Conservation (phyloP, 805 yeast genomes). For the Ascoidea asiatica region DNA sequence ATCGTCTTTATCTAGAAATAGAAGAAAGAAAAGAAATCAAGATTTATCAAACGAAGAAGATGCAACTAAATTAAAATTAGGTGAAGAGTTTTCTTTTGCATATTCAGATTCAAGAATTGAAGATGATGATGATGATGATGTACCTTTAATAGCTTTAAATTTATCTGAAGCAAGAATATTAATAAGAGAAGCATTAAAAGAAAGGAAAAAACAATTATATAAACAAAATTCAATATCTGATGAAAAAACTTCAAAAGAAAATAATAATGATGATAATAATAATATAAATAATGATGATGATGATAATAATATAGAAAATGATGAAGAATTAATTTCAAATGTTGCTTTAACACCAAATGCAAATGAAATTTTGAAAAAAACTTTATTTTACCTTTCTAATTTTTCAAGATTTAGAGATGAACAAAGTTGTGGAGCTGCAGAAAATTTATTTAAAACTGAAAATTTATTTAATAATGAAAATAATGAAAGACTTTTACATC, state of each 20-base stretch:
- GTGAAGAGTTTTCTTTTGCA: slow-evolving; percentile 85
- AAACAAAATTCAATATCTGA: slow-evolving; percentile 23
- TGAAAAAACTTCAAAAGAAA: slow-evolving; percentile 21
- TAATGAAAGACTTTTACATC: slow-evolving; percentile 40
- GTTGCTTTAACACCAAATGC: slow-evolving; percentile 57
- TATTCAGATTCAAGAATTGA: no score
- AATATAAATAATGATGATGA: slow-evolving; percentile 17
- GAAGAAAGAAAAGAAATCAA: slow-evolving; percentile 54
- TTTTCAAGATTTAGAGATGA: slow-evolving; percentile 88
- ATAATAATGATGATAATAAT: slow-evolving; percentile 19
- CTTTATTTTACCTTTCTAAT: slow-evolving; percentile 71
- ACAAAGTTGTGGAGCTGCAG: slow-evolving; percentile 88
- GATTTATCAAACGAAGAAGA: slow-evolving; percentile 57
- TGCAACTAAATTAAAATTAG: slow-evolving; percentile 74
- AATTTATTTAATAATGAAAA: slow-evolving; percentile 52
- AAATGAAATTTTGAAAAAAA: slow-evolving; percentile 81
- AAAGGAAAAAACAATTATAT: slow-evolving; percentile 31
- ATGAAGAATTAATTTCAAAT: slow-evolving; percentile 20
- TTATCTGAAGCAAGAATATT: slow-evolving; percentile 81
- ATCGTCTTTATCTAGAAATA: slow-evolving; percentile 75
- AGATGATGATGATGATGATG: slow-evolving; percentile 70
- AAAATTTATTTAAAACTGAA: slow-evolving; percentile 60
- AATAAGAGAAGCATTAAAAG: slow-evolving; percentile 80
- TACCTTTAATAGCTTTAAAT: slow-evolving; percentile 72
- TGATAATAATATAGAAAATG: slow-evolving; percentile 16